Evolutionary conservation across 2,329 filamentous ascomycete species (phyloP), one percentile per base, ranked within the genome.

Genomic region (Fusarium torreyae): DNA sequence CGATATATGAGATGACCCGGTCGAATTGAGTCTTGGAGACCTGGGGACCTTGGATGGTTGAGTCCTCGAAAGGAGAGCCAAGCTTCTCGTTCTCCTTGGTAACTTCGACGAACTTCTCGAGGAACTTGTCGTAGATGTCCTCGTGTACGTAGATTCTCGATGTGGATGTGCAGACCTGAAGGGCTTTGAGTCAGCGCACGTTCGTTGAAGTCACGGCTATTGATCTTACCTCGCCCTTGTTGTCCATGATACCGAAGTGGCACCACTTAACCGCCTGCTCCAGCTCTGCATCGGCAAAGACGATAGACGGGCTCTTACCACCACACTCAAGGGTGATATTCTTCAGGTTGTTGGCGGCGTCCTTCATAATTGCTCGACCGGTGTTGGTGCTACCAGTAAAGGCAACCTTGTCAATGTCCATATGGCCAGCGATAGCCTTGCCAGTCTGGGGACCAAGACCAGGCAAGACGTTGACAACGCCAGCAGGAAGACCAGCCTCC

Each of bases 391-490:
- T 89, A 39, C 91, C 91, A 0, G 91, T 93, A 66, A 93, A 93
- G 0, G 90, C 89, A 62, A 93, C 83, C 80, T 92, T 92, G 70
- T 91, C 88, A 33, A 93, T 85, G 43, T 85, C 85, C 31, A 86
- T 79, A 74, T 93, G 91, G 42, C 84, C 81, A 2, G 88, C 88
- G 17, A 93, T 83, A 1, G 89, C 88, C 14, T 87, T 85, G 28
- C 91, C 91, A 2, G 89, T 87, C 49, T 87, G 86, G 31, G 84
- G 82, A 7, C 90, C 90, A 58, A 89, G 83, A 3, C 91, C 91
- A 56, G 91, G 91, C 43, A 92, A 70, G 58, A 93, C 84, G 75
- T 92, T 93, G 64, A 93, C 81, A n/a, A 93, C 91, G 33, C 91
- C 91, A 2, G 90, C 86, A n/a, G 91, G 91, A 74, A 93, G 92